Evolutionary conservation across 176 grass and related monocot species (phyloP).

Genomic region (Dendrocalamus sinicus): DNA sequence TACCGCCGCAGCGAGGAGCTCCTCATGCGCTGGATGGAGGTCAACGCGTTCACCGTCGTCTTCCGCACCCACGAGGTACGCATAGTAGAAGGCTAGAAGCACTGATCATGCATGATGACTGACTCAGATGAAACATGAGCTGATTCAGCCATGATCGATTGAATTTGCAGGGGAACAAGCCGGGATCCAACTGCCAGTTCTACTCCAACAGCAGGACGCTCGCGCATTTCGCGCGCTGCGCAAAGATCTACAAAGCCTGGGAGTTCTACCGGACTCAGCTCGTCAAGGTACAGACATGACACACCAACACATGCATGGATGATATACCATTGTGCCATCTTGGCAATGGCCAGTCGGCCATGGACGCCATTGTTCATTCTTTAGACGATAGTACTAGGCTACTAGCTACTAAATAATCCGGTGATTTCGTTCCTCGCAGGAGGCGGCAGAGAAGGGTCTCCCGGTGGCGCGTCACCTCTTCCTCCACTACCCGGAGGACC

Average conservation of each 20-base stretch:
- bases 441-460: conserved; percentile 67
- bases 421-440: conserved; percentile 26
- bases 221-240: conserved; percentile 83
- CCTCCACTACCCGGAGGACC: conserved; percentile 81
- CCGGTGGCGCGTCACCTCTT: conserved; percentile 83
- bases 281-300: conserved; percentile 47
- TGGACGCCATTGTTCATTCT: background rate
- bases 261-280: conserved; percentile 78
- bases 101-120: background rate
- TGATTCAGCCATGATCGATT: background rate
- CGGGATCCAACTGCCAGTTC: conserved; percentile 79
- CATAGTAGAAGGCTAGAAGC: no score
- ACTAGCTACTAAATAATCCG: background rate
- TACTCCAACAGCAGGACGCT: conserved; percentile 69
- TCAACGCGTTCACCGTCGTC: conserved; percentile 85
- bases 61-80: conserved; percentile 89
- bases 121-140: background rate
- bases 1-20: conserved; percentile 90
- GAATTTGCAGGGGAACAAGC: conserved; percentile 71
- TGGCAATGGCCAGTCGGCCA: background rate
- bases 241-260: conserved; percentile 91
- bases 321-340: background rate
- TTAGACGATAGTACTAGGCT: background rate
- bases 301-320: background rate
- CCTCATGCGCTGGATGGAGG: conserved; percentile 85